These are phyloP conservation scores for Ustilago lituana DNA, from an alignment of 1,284 basidiomycete species.

Conservation along the genomic window DNA sequence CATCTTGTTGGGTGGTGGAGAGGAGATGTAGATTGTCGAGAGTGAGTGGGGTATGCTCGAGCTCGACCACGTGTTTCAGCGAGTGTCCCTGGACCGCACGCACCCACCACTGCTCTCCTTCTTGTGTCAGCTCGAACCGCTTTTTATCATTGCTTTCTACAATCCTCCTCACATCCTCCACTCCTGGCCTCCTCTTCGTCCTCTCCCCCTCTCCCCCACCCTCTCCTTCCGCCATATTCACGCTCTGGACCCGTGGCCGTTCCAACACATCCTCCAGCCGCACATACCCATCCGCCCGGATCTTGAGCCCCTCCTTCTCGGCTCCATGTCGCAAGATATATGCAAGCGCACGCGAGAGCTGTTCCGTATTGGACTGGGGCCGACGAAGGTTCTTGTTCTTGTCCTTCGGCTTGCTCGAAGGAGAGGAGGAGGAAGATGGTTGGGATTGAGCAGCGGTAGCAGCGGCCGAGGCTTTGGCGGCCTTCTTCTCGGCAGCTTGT, in stretches of 20 bases:
- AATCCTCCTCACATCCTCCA: constrained; percentile 48
- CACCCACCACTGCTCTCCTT: constrained; percentile 69
- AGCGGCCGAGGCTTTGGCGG: constrained; percentile 3
- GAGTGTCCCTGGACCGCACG: constrained; percentile 96
- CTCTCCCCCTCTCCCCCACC: constrained; percentile 5
- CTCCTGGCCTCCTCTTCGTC: constrained; percentile 17
- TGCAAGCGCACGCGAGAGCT: constrained; percentile 80
- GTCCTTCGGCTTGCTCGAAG: not conserved
- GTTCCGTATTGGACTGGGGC: constrained; percentile 22
- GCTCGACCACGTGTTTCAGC: constrained; percentile 72
- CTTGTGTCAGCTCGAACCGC: constrained; percentile 62
- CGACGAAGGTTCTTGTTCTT: not conserved
- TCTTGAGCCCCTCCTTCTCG: constrained; percentile 76
- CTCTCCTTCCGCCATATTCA: constrained; percentile 47
- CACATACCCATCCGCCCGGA: constrained; percentile 83
- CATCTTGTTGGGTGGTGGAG: not conserved
- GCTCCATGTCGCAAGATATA: constrained; percentile 88
- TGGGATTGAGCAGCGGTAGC: constrained; percentile 1
- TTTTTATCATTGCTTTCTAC: constrained; percentile 61
- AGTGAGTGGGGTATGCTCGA: constrained; percentile 42
- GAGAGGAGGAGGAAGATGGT: constrained; percentile 6
- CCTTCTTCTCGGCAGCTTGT: constrained; percentile 37
- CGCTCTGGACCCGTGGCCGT: constrained; percentile 51
- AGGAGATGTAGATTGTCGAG: constrained; percentile 43
- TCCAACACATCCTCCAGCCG: constrained; percentile 72